Evolutionary conservation across 805 yeast species (phyloP).

Genomic region (Wickerhamomyces hampshirensis): DNA sequence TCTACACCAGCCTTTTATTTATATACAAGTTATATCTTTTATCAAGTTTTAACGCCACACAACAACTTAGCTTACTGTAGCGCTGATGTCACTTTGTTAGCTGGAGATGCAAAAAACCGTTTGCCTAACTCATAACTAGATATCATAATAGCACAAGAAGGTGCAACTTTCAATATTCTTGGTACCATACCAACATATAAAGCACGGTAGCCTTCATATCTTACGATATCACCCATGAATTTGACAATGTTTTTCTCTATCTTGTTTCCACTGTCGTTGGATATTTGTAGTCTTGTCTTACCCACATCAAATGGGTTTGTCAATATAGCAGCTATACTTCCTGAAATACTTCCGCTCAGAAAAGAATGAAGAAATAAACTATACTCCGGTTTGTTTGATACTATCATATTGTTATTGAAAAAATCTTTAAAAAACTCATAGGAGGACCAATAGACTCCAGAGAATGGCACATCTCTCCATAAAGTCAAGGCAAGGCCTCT

Average conservation of each 20-base stretch:
- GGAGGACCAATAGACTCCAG: conserved; percentile 90
- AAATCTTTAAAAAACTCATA: conserved; percentile 52
- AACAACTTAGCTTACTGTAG: too few species aligned
- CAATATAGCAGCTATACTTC: conserved; percentile 75
- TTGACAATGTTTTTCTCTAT: conserved; percentile 56
- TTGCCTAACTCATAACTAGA: conserved; percentile 91
- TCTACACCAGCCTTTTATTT: not conserved
- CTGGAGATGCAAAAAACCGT: conserved; percentile 35
- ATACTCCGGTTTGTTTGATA: conserved; percentile 22
- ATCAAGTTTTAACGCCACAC: too few species aligned
- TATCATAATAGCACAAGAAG: conserved; percentile 98
- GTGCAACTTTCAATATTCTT: conserved; percentile 86
- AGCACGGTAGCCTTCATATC: conserved; percentile 74
- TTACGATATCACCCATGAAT: conserved; percentile 57
- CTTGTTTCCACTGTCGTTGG: conserved; percentile 14
- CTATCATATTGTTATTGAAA: conserved; percentile 3
- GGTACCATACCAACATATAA: conserved; percentile 87
- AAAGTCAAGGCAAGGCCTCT: conserved; percentile 83
- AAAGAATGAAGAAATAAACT: conserved; percentile 60
- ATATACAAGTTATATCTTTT: conserved; percentile 2
- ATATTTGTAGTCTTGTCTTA: conserved; percentile 85
- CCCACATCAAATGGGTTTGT: conserved; percentile 98
- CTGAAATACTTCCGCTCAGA: conserved; percentile 78
- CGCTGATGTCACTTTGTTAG: not conserved
- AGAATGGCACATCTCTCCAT: conserved; percentile 97